phyloP scores from a whole-genome alignment of 1,284 basidiomycete genomes.

The Papiliotrema flavescens region DNA sequence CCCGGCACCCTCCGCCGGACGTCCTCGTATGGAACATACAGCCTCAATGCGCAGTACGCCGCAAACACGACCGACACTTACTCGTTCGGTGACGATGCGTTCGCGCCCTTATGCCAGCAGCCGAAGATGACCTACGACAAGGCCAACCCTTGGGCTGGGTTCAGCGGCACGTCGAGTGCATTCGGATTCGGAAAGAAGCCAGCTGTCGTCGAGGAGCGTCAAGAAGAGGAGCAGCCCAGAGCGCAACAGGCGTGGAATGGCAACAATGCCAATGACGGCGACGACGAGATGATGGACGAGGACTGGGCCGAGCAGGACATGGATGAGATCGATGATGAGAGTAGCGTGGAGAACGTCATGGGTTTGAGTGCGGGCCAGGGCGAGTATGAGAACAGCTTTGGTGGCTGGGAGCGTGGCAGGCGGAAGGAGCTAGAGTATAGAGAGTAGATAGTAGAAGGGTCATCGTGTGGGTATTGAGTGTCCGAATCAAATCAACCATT shows the following conservation, averaged over 20 bases:
- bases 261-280: neutral
- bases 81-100: constrained; percentile 15
- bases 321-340: constrained; percentile 8
- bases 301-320: constrained; percentile 4
- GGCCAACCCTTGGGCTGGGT: constrained; percentile 6
- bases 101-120: constrained; percentile 16
- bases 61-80: neutral
- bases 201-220: neutral
- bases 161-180: constrained; percentile 1
- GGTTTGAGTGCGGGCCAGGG: neutral
- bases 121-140: neutral
- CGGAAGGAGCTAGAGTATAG: neutral
- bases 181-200: neutral
- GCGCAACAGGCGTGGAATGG: neutral
- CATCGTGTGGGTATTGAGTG: neutral
- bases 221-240: neutral
- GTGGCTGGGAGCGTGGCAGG: neutral
- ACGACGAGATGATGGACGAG: constrained; percentile 13
- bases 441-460: neutral
- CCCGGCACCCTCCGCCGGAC: constrained; percentile 5
- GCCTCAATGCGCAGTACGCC: neutral
- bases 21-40: constrained; percentile 14
- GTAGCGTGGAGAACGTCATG: constrained; percentile 1
- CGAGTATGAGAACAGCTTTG: neutral
- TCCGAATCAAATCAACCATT: neutral